Conservation (phyloP, 495 filamentous ascomycete genomes). For the Penicillium taxi region DNA sequence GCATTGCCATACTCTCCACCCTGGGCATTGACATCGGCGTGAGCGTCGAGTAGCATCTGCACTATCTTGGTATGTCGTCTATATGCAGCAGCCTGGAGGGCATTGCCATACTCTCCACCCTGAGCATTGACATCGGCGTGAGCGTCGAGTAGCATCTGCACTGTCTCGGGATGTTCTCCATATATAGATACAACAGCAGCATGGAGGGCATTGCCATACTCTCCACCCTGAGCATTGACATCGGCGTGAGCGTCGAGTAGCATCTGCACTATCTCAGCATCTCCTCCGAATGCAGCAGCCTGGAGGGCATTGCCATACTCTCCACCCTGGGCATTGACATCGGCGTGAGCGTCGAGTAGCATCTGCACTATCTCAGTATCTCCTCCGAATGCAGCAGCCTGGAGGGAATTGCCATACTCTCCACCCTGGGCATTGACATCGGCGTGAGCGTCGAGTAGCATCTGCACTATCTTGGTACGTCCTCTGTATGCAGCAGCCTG, state of each 20-base stretch:
- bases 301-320: conserved; percentile 1
- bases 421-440: conserved; percentile 3
- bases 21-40: neutral
- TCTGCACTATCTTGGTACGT: too few species aligned
- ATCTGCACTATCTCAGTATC: neutral
- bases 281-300: conserved; percentile 2
- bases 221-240: conserved; percentile 3
- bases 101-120: neutral
- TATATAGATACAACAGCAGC: neutral
- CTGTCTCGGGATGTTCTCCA: neutral
- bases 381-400: conserved; percentile 1
- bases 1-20: neutral
- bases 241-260: neutral
- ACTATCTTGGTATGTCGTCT: neutral
- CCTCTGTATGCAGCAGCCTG: too few species aligned
- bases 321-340: conserved; percentile 4
- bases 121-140: neutral
- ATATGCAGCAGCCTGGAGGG: neutral
- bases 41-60: neutral
- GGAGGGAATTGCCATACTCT: neutral
- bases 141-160: neutral
- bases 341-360: neutral
- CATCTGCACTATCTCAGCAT: neutral
- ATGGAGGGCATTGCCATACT: neutral
- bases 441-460: too few species aligned